Conservation (phyloP, 352 stramenopile species). For the Plasmopara halstedii region DNA sequence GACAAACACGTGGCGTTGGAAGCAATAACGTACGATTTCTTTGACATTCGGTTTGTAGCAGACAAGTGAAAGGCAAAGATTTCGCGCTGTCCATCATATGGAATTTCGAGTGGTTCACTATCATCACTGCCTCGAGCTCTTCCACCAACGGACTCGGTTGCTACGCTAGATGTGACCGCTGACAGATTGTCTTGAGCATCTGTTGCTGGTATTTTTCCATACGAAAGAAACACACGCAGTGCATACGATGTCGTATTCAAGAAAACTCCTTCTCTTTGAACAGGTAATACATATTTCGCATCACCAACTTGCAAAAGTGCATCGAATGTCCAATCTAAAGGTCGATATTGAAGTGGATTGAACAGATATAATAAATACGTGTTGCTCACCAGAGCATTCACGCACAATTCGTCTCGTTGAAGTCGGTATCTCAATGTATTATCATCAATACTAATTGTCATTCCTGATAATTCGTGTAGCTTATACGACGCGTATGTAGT, state of each 20-base stretch:
- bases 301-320: conserved; percentile 54
- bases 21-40: conserved; percentile 48
- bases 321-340: conserved; percentile 77
- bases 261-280: conserved; percentile 73
- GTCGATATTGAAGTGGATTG: conserved; percentile 73
- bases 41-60: conserved; percentile 66
- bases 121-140: conserved; percentile 41
- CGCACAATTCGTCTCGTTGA: conserved; percentile 43
- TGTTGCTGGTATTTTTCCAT: conserved; percentile 41
- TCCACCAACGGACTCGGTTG: conserved; percentile 4
- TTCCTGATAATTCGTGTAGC: conserved; percentile 76
- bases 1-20: conserved; percentile 52
- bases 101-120: conserved; percentile 53
- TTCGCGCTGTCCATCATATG: conserved; percentile 43
- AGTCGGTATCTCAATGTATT: conserved; percentile 76
- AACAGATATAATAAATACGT: conserved; percentile 85
- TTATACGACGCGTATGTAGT: conserved; percentile 38
- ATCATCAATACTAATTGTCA: conserved; percentile 82
- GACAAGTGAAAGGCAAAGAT: conserved; percentile 62
- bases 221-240: conserved; percentile 78
- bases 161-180: conserved; percentile 6
- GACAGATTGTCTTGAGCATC: conserved; percentile 7
- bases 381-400: conserved; percentile 80
- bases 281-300: conserved; percentile 35
- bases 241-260: conserved; percentile 65